Base-by-base conservation (phyloP, 2,329 filamentous ascomycete species). In the Fusarium anthophilum region DNA sequence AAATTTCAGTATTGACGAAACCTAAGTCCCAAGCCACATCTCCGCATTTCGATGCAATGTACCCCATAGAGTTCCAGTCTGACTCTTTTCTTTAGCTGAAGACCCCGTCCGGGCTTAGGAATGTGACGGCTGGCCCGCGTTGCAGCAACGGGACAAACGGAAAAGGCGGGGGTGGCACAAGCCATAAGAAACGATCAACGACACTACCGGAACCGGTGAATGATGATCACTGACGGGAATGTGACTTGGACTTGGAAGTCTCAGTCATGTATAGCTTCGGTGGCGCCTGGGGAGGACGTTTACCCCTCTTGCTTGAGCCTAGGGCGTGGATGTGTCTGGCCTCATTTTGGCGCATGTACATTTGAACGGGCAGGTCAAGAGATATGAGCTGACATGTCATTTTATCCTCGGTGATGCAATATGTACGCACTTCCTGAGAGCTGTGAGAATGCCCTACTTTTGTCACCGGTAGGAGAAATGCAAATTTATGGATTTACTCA, bases 111-210 rank as follows among this genome's bases (percentile, higher is more conserved):
- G 14, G n/a, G 7, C 13, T 17, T 8, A 58, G 61, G 61, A 63
- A 63, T 63, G 43, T 63, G 54, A 63, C 43, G 26, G 24, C 22
- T 15, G 20, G 37, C 35, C 28, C n/a, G 22, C 35, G 35, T 37
- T 12, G 43, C 18, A 63, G 28, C 15, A 28, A 38, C 37, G 20
- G 38, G 26, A 48, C 26, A 48, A 48, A 48, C 26, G 35, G 8
- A 35, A 48, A 48, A 41, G 26, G 60, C 54, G 54, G 61, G 60
- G 61, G 43, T 60, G 61, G 54, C 35, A 24, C 41, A 22, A 44
- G 58, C 28, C n/a, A 54, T 15, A 28, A 32, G 11, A 44, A n/a
- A 6, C n/a, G 11, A 43, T 55, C 8, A 26, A 56, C 6, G n/a
- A n/a, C 24, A 30, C 43, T 51, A 38, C 37, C 6, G 24, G 7